A percentile compares a stretch with the other conserved stretches of the same genome.
These are phyloP conservation scores for Comarum palustre DNA, from an alignment of 306 rosid genomes.

Conservation along the genomic window DNA sequence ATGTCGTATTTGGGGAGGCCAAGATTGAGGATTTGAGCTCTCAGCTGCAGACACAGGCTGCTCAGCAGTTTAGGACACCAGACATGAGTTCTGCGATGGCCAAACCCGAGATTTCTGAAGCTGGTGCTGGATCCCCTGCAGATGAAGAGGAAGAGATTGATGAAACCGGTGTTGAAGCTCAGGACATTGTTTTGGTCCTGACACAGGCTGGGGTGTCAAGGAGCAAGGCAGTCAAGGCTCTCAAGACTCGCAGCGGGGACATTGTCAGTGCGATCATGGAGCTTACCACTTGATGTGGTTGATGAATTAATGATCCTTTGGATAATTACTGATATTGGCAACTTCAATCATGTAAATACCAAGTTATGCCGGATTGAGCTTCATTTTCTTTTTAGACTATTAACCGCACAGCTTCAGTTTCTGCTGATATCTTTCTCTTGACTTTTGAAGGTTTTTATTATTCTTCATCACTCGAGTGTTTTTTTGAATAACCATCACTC, in stretches of 20 bases:
- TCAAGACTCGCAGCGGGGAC: constrained; percentile 71
- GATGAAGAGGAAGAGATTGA: constrained; percentile 76
- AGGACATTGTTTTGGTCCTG: constrained; percentile 87
- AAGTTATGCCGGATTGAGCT: too few species aligned
- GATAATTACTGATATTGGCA: too few species aligned
- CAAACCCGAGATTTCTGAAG: constrained; percentile 46
- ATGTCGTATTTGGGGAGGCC: constrained; percentile 79
- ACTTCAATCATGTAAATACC: too few species aligned
- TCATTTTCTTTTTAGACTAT: too few species aligned
- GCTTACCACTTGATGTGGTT: constrained; percentile 54
- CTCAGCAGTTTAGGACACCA: constrained; percentile 89
- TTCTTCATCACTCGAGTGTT: too few species aligned
- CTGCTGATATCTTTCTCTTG: too few species aligned
- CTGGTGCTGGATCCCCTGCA: constrained; percentile 44
- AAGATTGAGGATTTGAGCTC: constrained; percentile 88
- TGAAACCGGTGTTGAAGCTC: constrained; percentile 66
- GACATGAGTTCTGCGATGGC: constrained; percentile 62
- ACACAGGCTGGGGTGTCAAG: constrained; percentile 85
- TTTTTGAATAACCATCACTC: too few species aligned
- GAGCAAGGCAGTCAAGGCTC: constrained; percentile 91
- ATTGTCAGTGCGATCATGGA: constrained; percentile 92
- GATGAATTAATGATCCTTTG: background rate
- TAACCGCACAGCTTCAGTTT: too few species aligned
- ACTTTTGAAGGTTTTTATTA: too few species aligned
- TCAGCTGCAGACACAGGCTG: constrained; percentile 85